A percentile compares a stretch with the other conserved stretches of the same genome.
Conservation (phyloP, 1,284 basidiomycete species). For the Porodaedalea pini region DNA sequence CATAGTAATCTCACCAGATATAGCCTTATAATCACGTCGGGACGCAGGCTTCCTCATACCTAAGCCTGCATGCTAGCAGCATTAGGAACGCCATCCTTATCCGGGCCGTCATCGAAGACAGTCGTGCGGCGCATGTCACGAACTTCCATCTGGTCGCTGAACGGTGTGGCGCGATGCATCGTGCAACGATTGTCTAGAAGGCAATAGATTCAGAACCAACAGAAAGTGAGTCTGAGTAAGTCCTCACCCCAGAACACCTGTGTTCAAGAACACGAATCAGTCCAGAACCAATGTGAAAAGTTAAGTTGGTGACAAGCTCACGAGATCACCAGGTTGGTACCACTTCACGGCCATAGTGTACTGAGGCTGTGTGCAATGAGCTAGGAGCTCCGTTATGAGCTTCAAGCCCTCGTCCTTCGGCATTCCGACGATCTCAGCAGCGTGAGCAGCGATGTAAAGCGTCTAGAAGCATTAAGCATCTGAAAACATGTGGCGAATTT, state of each 20-base stretch:
- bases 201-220: neutral
- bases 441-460: constrained; percentile 29
- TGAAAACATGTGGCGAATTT: no score
- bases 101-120: constrained; percentile 22
- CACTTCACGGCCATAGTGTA: constrained; percentile 28
- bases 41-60: no score
- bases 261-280: no score
- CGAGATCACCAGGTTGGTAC: constrained; percentile 30
- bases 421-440: constrained; percentile 26
- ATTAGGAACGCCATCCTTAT: constrained; percentile 12
- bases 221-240: neutral
- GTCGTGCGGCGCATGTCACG: constrained; percentile 26
- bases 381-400: constrained; percentile 29
- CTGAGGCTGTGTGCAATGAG: constrained; percentile 27
- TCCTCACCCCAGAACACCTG: constrained; percentile 22
- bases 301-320: constrained; percentile 14
- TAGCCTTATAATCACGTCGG: no score
- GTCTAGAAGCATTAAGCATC: constrained; percentile 17
- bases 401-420: constrained; percentile 26
- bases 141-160: constrained; percentile 24
- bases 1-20: no score
- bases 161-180: constrained; percentile 24
- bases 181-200: constrained; percentile 23
- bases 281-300: no score
- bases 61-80: no score